These are phyloP conservation scores for Funneliformis geosporum DNA, from an alignment of 192 early-diverging fungal genomes.

Conservation along the genomic window DNA sequence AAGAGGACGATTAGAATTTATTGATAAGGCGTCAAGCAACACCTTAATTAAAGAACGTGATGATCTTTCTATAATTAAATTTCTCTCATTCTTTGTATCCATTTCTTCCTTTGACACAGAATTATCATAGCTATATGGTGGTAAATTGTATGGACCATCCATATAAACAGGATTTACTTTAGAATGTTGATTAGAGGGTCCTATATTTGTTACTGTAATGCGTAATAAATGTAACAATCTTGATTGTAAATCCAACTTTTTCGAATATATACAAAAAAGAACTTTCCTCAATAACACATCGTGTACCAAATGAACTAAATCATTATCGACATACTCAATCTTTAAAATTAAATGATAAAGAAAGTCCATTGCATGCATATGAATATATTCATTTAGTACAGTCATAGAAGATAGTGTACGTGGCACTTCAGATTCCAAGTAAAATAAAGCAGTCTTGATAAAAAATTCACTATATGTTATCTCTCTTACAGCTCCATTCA, in stretches of 20 bases:
- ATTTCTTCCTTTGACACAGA: not conserved
- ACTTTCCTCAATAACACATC: constrained; percentile 55
- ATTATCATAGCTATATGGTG: not conserved
- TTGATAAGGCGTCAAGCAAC: constrained; percentile 59
- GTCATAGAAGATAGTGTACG: constrained; percentile 37
- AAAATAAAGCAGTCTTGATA: constrained; percentile 32
- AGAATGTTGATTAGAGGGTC: constrained; percentile 35
- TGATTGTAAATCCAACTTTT: constrained; percentile 59
- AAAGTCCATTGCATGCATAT: constrained; percentile 60
- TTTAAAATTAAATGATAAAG: constrained; percentile 57
- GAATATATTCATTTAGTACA: constrained; percentile 51
- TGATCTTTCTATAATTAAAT: not conserved
- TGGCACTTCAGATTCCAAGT: constrained; percentile 47
- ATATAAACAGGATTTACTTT: not conserved
- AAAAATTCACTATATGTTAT: constrained; percentile 19
- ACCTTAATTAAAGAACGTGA: constrained; percentile 57
- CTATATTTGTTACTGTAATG: constrained; percentile 50
- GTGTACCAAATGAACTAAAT: constrained; percentile 53
- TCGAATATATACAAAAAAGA: constrained; percentile 55
- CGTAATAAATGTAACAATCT: constrained; percentile 57
- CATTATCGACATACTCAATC: constrained; percentile 53
- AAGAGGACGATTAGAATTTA: constrained; percentile 62
- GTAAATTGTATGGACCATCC: not conserved
- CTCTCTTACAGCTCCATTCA: not conserved
- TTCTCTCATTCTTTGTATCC: not conserved